Base-by-base conservation (phyloP, 2,329 filamentous ascomycete species). In the Xenoacremonium recifei region DNA sequence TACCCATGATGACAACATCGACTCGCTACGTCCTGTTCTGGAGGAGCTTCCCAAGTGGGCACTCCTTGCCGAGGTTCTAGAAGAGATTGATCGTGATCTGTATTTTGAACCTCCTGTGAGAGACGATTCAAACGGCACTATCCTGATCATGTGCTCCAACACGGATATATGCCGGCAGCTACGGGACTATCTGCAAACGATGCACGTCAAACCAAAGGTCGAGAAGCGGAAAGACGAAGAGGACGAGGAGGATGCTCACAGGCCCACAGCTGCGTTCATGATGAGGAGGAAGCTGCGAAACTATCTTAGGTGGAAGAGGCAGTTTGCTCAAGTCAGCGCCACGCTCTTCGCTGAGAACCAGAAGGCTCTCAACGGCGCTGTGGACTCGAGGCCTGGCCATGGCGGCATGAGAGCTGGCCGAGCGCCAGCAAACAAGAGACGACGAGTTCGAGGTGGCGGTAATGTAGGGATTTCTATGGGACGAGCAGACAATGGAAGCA, bases 31-130 rank as follows among this genome's bases (percentile, higher is more conserved):
- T 4, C 89, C 92, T 1, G 85, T 95, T 1, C 76, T 99, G 2
- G 93, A 99, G 65, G 91, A 96, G 62, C 84, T 95, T 53, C 93
- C 93, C 3, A 99, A 99, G 62, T 99, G 93, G 93, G 75, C 76
- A 19, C 73, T 96, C 13, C 72, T 99, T 15, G 85, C 89, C n/a
- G 90, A 96, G 42, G 84, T 96, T 1, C 70, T 99, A 4, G 85
- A 92, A 49, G 93, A 99, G 65, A 96, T 99, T 53, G 93, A 97
- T 58, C 81, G 85, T 39, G 91, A 96, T 58, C 75, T 89, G 13
- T 93, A 95, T 62, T 85, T 95, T 58, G 91, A 95, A 49, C 86
- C 89, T 5, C 70, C 75, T 7, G 69, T 76, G n/a, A 76, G 80
- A 42, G 89, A 93, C 62, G 88, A 90, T 56, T 95, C 90, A 0